Conservation (phyloP, 495 filamentous ascomycete species). For the Evansstolkia leycettana region DNA sequence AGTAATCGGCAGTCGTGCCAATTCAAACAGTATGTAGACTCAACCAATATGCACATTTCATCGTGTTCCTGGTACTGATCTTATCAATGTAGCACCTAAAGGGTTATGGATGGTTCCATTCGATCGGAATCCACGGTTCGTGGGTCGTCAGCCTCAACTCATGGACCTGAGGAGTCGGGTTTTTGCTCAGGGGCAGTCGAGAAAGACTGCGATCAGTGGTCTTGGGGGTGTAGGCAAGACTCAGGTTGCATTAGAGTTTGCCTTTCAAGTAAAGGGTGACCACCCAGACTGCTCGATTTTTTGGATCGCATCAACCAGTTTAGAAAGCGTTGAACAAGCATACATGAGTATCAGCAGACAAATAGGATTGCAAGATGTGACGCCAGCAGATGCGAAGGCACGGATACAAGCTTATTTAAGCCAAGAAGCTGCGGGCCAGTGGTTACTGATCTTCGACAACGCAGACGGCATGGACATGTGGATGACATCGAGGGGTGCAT, state of each 20-base stretch:
- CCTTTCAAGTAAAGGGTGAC: constrained; percentile 23
- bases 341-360: constrained; percentile 27
- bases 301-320: constrained; percentile 32
- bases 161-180: not conserved
- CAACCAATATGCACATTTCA: too few relatives aligned
- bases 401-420: constrained; percentile 13
- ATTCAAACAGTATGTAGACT: too few relatives aligned
- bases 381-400: constrained; percentile 7
- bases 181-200: too few relatives aligned
- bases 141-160: not conserved
- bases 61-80: too few relatives aligned
- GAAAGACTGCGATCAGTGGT: constrained; percentile 22
- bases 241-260: constrained; percentile 36
- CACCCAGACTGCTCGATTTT: constrained; percentile 31
- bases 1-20: too few relatives aligned
- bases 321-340: constrained; percentile 30
- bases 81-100: not conserved
- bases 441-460: constrained; percentile 15
- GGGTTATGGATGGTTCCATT: constrained; percentile 1
- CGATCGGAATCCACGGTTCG: not conserved
- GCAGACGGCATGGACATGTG: constrained; percentile 10
- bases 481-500: not conserved
- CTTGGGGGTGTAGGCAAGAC: constrained; percentile 41
- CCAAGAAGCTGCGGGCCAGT: constrained; percentile 4
- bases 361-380: constrained; percentile 8